Evolutionary conservation across 345 rosid species (phyloP), one percentile per base, ranked within the genome.

Genomic region (Schrenkiella parvula): DNA sequence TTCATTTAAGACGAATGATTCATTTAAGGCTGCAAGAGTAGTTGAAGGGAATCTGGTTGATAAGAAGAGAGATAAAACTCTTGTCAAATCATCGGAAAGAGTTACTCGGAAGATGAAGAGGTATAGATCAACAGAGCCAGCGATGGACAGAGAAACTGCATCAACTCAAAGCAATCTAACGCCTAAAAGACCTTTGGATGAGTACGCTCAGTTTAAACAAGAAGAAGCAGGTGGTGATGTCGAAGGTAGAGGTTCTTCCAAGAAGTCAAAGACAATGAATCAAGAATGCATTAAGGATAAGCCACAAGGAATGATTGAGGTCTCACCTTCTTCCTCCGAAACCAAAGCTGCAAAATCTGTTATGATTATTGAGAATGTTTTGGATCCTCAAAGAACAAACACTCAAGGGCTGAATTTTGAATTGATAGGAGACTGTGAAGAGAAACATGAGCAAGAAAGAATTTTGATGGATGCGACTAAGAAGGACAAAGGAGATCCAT

Each of bases 11-110:
- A n/a, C n/a, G n/a, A n/a, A n/a, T n/a, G n/a, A n/a, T n/a, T 53
- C 47, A 41, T 10, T n/a, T 28, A 58, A 64, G 71, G 65, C 48
- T 42, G 29, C 57, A 34, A 13, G 35, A 15, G 70, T 41, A 5
- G 48, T 64, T 42, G 70, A 72, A 64, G 57, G 1, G 77, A 64
- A 8, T 43, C 12, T 53, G 22, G 64, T 43, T 53, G 57, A 31
- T 32, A 54, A 72, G 31, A 72, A 63, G 28, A 22, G 12, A 2
- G 44, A 31, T 42, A 56, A 22, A 42, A 53, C 42, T 29, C 55
- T 52, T 5, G 38, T 53, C 64, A 52, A 38, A 52, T 19, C 64
- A 34, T 48, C 56, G 15, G 28, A 12, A 31, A 57, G 19, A 32
- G 56, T 31, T 69, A 12, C 46, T 14, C 34, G 44, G 34, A 69